Percentiles rank a stretch among this genome's conserved stretches.
Conservation (phyloP, 148 eudicot species). For the Arctostaphylos glauca region DNA sequence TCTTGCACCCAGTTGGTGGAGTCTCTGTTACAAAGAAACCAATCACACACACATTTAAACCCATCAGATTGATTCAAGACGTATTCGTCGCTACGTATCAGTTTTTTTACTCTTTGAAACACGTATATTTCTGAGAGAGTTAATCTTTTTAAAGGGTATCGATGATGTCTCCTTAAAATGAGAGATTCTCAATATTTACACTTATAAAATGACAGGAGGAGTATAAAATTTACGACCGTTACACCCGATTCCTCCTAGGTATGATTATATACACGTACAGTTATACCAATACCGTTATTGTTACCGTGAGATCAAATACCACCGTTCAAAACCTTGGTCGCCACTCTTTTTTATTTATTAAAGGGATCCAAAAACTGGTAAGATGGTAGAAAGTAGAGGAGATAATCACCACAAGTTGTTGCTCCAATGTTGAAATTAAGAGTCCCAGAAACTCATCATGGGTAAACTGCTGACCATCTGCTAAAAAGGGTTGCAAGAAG, state of each 20-base stretch:
- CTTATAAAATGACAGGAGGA: no score
- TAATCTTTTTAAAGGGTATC: no score
- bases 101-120: no score
- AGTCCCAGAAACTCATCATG: constrained; percentile 66
- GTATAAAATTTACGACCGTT: no score
- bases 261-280: no score
- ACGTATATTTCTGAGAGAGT: no score
- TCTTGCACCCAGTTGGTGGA: constrained; percentile 70
- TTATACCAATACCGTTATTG: no score
- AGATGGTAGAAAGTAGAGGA: not conserved
- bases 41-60: not conserved
- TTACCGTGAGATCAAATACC: no score
- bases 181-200: no score
- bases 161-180: no score
- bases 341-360: not conserved
- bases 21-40: constrained; percentile 36
- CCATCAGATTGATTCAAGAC: not conserved
- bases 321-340: not conserved
- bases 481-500: constrained; percentile 77
- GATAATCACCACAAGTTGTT: constrained; percentile 56
- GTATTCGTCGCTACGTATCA: no score
- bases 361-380: not conserved
- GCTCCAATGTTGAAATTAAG: constrained; percentile 51
- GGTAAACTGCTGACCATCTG: constrained; percentile 68
- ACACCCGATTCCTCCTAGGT: no score